Evolutionary conservation across 148 eudicot genomes (phyloP).

Genomic region (Chenopodium album): DNA sequence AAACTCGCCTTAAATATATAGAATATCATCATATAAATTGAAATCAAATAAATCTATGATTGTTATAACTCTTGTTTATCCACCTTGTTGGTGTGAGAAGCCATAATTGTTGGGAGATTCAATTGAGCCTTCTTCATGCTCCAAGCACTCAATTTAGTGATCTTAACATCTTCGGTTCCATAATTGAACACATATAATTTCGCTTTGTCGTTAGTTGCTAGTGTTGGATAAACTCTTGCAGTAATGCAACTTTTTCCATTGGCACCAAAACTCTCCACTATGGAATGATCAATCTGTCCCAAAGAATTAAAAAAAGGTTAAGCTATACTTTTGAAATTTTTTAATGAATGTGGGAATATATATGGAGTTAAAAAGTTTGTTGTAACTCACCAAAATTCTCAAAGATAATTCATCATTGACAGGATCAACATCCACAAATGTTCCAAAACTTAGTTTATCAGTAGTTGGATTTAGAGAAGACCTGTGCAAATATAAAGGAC

Average conservation of each 20-base stretch:
- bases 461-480: slow-evolving; percentile 43
- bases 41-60: not conserved
- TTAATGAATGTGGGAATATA: not conserved
- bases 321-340: not conserved
- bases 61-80: slow-evolving; percentile 15
- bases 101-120: slow-evolving; percentile 7
- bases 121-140: slow-evolving; percentile 52
- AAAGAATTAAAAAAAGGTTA: not conserved
- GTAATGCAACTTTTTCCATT: slow-evolving; percentile 60
- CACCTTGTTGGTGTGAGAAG: not conserved
- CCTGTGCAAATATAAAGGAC: slow-evolving; percentile 11
- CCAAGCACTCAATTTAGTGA: slow-evolving; percentile 53
- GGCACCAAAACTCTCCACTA: slow-evolving; percentile 63
- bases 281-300: slow-evolving; percentile 61
- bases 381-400: slow-evolving; percentile 22
- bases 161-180: slow-evolving; percentile 40
- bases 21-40: too few species aligned
- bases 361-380: not conserved
- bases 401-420: slow-evolving; percentile 39
- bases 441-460: slow-evolving; percentile 50
- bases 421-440: slow-evolving; percentile 60
- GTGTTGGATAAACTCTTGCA: slow-evolving; percentile 60
- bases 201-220: slow-evolving; percentile 43
- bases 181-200: slow-evolving; percentile 58
- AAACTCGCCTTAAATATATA: too few species aligned